Conservation (phyloP, 2,329 filamentous ascomycete species). For the Coniochaeta hoffmannii region DNA sequence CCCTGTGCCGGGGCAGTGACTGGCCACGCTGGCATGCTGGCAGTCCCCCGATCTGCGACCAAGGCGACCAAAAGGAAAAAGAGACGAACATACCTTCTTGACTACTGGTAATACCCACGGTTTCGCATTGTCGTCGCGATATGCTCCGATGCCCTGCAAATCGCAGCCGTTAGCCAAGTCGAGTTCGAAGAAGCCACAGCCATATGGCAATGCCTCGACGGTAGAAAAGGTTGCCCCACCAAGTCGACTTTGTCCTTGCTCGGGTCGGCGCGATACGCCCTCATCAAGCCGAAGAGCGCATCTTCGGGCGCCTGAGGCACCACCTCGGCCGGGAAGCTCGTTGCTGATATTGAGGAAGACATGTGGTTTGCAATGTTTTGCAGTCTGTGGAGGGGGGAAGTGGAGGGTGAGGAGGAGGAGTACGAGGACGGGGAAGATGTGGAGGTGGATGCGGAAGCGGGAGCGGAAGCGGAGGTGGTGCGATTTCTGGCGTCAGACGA, state of each 20-base stretch:
- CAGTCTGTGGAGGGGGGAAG: constrained; percentile 43
- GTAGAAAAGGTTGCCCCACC: constrained; percentile 40
- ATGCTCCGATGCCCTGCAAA: constrained; percentile 70
- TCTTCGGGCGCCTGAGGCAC: constrained; percentile 93
- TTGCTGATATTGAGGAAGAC: constrained; percentile 48
- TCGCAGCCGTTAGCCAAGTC: constrained; percentile 6
- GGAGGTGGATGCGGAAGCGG: neutral
- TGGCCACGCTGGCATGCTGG: neutral
- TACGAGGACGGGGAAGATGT: constrained; percentile 8
- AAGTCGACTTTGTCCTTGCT: constrained; percentile 82
- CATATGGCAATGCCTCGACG: neutral
- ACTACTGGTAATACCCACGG: constrained; percentile 96
- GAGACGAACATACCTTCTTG: constrained; percentile 64
- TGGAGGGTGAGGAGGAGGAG: constrained; percentile 36
- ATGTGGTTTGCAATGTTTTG: constrained; percentile 61
- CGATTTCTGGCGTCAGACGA: neutral
- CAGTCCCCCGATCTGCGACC: too few species aligned
- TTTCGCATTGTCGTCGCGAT: constrained; percentile 90
- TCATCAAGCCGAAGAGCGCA: constrained; percentile 87
- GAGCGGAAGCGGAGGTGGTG: neutral
- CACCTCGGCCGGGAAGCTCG: constrained; percentile 66
- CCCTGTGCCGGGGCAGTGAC: neutral
- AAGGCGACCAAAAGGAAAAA: neutral
- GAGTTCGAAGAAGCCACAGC: neutral
- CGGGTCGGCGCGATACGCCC: constrained; percentile 75